These are phyloP conservation scores for Penicillium sp. DNA, from an alignment of 2,329 filamentous ascomycete species.

Conservation along the genomic window DNA sequence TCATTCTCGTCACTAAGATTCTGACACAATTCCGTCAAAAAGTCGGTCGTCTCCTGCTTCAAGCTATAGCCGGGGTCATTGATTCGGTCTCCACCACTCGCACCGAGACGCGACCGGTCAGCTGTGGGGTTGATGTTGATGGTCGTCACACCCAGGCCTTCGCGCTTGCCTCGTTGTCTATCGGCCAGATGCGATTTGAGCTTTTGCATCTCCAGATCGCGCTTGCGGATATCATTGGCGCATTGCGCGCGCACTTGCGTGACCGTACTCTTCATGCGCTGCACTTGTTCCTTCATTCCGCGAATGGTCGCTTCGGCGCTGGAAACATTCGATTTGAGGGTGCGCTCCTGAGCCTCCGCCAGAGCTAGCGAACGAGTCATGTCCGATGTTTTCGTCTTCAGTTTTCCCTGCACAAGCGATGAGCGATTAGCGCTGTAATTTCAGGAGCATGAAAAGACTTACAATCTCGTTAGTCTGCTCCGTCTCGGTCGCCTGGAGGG, in stretches of 20 bases:
- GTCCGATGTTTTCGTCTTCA: conserved; percentile 58
- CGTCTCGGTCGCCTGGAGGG: conserved; percentile 71
- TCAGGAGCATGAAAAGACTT: conserved; percentile 30
- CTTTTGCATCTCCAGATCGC: conserved; percentile 83
- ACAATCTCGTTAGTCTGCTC: conserved; percentile 71
- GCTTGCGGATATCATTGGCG: conserved; percentile 85
- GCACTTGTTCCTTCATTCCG: conserved; percentile 80
- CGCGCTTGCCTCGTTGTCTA: conserved; percentile 59
- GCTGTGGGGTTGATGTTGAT: conserved; percentile 47
- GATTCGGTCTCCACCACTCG: conserved; percentile 44
- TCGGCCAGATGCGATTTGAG: conserved; percentile 85
- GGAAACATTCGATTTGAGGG: conserved; percentile 68
- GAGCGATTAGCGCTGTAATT: neutral
- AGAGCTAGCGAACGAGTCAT: conserved; percentile 58
- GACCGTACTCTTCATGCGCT: conserved; percentile 74
- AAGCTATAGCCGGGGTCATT: conserved; percentile 67
- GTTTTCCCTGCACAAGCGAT: conserved; percentile 44
- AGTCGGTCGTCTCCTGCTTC: conserved; percentile 84
- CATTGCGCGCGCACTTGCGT: conserved; percentile 84
- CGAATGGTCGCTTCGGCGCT: conserved; percentile 73
- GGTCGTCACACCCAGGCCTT: conserved; percentile 52
- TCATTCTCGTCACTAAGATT: conserved; percentile 92
- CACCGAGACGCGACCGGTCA: conserved; percentile 33
- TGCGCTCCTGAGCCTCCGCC: conserved; percentile 69
- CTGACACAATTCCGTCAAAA: conserved; percentile 80